A percentile compares a stretch with the other conserved stretches of the same genome.
These are phyloP conservation scores for Neocucurbitaria cava DNA, from an alignment of 2,329 filamentous ascomycete genomes.

Conservation along the genomic window DNA sequence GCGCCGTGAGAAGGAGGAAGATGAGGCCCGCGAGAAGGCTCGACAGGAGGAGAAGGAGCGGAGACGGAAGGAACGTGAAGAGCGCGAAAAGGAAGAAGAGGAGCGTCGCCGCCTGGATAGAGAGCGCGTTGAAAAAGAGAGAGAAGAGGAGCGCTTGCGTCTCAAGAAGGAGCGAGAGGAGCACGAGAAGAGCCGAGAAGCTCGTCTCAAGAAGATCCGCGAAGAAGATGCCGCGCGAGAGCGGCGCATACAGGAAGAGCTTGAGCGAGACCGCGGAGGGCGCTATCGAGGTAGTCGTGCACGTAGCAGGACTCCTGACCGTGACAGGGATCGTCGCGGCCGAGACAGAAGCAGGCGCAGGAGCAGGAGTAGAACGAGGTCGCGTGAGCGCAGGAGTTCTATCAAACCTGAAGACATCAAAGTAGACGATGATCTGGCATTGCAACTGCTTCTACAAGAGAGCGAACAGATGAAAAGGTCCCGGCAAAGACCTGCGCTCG, in stretches of 20 bases:
- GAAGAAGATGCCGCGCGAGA: constrained; percentile 45
- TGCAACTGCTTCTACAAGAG: constrained; percentile 45
- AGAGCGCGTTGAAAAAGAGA: constrained; percentile 42
- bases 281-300: constrained; percentile 38
- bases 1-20: constrained; percentile 57
- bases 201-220: constrained; percentile 50
- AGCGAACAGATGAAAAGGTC: constrained; percentile 48
- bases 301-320: constrained; percentile 35
- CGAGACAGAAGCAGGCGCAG: constrained; percentile 33
- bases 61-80: constrained; percentile 39
- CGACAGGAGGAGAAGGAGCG: constrained; percentile 57
- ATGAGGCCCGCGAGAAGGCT: constrained; percentile 53
- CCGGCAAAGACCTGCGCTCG: constrained; percentile 43
- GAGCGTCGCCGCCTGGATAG: constrained; percentile 40
- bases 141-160: constrained; percentile 60
- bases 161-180: constrained; percentile 53
- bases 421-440: constrained; percentile 47
- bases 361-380: constrained; percentile 23
- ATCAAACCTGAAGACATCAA: constrained; percentile 46
- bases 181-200: constrained; percentile 53
- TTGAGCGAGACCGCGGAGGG: constrained; percentile 58
- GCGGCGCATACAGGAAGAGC: constrained; percentile 55
- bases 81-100: constrained; percentile 39
- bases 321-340: constrained; percentile 30
- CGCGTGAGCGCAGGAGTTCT: constrained; percentile 30